phyloP scores from a whole-genome alignment of 345 rosid genomes.

The Cochlearia excelsa region DNA sequence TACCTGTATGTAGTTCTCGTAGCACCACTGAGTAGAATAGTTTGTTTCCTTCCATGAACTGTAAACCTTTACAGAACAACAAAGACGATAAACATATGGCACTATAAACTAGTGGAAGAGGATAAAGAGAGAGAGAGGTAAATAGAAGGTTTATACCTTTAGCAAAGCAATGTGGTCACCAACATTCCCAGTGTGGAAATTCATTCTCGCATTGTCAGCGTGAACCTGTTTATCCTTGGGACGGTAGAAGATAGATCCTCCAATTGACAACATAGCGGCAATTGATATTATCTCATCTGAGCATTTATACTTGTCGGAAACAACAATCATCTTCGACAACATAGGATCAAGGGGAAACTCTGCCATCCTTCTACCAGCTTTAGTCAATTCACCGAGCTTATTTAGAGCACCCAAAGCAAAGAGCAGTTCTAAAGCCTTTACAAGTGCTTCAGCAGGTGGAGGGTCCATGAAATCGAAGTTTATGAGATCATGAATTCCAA shows the following conservation, averaged over 20 bases:
- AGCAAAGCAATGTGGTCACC: slow-evolving; percentile 93
- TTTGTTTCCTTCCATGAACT: slow-evolving; percentile 96
- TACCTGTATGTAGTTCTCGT: slow-evolving; percentile 96
- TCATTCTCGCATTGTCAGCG: slow-evolving; percentile 93
- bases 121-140: background rate
- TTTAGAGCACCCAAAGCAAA: slow-evolving; percentile 89
- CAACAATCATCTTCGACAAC: slow-evolving; percentile 90
- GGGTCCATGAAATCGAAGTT: slow-evolving; percentile 98
- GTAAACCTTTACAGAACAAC: slow-evolving; percentile 60
- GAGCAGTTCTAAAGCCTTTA: slow-evolving; percentile 77
- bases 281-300: slow-evolving; percentile 86
- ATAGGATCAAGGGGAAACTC: slow-evolving; percentile 96
- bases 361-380: slow-evolving; percentile 93
- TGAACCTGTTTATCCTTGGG: slow-evolving; percentile 98
- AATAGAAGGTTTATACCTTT: slow-evolving; percentile 52
- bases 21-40: slow-evolving; percentile 96
- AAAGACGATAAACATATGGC: slow-evolving; percentile 20
- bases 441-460: slow-evolving; percentile 94
- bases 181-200: slow-evolving; percentile 86
- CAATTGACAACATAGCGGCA: slow-evolving; percentile 92
- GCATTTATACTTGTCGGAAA: slow-evolving; percentile 84
- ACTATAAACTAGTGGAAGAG: background rate
- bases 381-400: slow-evolving; percentile 91
- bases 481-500: slow-evolving; percentile 86
- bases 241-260: slow-evolving; percentile 91